Conservation (phyloP, 345 rosid species). For the Orychophragmus violaceus region DNA sequence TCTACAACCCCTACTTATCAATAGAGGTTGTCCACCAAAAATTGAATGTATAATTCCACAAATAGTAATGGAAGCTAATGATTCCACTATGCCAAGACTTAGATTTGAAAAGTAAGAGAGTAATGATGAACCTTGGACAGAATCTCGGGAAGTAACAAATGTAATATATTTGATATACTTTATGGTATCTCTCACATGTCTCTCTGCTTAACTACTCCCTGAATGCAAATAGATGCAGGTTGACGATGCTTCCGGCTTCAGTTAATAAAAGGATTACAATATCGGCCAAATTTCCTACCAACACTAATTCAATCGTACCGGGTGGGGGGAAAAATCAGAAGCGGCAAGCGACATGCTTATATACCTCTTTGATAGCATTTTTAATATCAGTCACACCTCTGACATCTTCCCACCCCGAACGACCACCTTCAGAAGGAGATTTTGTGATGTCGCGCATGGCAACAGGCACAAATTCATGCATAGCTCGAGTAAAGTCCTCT, state of each 20-base stretch:
- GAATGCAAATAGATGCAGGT: conserved; percentile 28
- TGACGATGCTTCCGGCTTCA: background rate
- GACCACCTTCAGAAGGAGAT: conserved; percentile 67
- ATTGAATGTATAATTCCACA: conserved; percentile 57
- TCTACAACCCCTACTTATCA: conserved; percentile 85
- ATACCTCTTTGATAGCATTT: conserved; percentile 79
- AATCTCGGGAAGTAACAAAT: background rate
- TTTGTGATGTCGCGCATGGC: conserved; percentile 93
- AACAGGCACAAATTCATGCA: conserved; percentile 90
- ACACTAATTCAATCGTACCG: background rate
- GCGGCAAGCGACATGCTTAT: background rate
- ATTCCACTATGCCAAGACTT: conserved; percentile 51
- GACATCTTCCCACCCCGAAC: conserved; percentile 89
- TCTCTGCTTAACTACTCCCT: conserved; percentile 60
- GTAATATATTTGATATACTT: background rate
- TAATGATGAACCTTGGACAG: background rate
- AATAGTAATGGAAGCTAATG: conserved; percentile 55
- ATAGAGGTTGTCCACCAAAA: conserved; percentile 74
- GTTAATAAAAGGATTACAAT: background rate
- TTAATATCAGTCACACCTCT: conserved; percentile 79
- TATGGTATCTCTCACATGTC: conserved; percentile 32
- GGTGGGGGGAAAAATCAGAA: no score
- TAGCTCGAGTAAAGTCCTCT: conserved; percentile 76
- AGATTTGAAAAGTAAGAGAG: conserved; percentile 34
- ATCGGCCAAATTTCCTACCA: background rate